Evolutionary conservation across 257 asterid species (phyloP).

Genomic region (Parsonsia alboflavescens): DNA sequence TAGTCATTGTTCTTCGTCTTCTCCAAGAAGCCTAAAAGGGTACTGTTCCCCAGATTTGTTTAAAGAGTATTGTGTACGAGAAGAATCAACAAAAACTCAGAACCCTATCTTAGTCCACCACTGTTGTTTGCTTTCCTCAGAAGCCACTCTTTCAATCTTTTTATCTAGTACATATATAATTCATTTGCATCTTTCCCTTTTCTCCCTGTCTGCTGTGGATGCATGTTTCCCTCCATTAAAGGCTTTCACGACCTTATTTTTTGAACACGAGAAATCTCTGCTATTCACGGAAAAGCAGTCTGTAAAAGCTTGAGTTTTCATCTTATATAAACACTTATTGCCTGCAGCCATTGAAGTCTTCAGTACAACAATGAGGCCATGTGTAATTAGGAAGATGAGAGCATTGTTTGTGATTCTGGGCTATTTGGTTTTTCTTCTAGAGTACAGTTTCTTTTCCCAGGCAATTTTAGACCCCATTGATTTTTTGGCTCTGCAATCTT

Average conservation of each 20-base stretch:
- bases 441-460: conserved; percentile 5
- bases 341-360: not conserved
- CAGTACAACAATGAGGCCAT: conserved; percentile 18
- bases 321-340: conserved; percentile 36
- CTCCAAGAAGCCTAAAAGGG: conserved; percentile 34
- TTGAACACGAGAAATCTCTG: conserved; percentile 25
- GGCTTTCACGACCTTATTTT: conserved; percentile 39
- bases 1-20: conserved; percentile 32
- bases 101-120: not conserved
- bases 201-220: not conserved
- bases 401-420: conserved; percentile 12
- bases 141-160: conserved; percentile 37
- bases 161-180: conserved; percentile 14
- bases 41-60: not conserved
- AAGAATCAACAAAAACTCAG: conserved; percentile 12
- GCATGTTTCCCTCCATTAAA: conserved; percentile 49
- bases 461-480: conserved; percentile 81
- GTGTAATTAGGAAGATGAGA: not conserved
- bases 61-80: conserved; percentile 10
- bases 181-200: not conserved
- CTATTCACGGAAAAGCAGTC: conserved; percentile 44
- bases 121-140: conserved; percentile 55
- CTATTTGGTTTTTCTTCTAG: conserved; percentile 17
- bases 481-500: conserved; percentile 81
- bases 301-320: not conserved